phyloP scores from a whole-genome alignment of 306 rosid species.

The Lathyrus sativus region DNA sequence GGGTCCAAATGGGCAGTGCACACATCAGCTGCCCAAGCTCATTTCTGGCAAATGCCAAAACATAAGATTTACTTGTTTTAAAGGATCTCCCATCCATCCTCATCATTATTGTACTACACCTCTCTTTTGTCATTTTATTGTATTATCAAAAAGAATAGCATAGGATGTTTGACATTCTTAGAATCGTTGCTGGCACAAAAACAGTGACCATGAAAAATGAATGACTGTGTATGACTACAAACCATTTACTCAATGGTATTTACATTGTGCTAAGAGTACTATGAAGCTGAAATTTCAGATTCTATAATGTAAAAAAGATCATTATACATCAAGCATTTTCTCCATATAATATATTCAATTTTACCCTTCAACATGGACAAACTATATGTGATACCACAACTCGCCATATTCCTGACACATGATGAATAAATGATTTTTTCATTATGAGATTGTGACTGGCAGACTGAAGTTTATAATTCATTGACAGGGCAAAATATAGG shows the following conservation, averaged over 20 bases:
- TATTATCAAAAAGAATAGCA: background rate
- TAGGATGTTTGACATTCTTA: background rate
- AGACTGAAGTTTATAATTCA: background rate
- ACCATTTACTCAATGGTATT: constrained; percentile 1
- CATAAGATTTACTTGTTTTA: background rate
- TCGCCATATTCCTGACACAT: background rate
- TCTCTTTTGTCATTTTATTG: constrained; percentile 5
- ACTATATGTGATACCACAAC: background rate
- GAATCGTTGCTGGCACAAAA: background rate
- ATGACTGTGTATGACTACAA: no score
- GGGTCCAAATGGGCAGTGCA: constrained; percentile 1
- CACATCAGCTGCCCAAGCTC: background rate
- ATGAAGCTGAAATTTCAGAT: background rate
- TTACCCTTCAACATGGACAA: constrained; percentile 14
- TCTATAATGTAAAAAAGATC: constrained; percentile 1
- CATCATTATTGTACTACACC: background rate
- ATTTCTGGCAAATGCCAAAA: background rate
- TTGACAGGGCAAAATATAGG: background rate
- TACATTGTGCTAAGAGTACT: background rate
- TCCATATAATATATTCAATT: background rate
- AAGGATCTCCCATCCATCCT: constrained; percentile 9
- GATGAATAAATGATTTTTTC: background rate
- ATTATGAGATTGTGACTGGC: background rate
- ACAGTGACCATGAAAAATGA: no score
- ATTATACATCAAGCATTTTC: background rate